These are phyloP conservation scores for Aspergillus avenaceus DNA, from an alignment of 495 filamentous ascomycete species.

Conservation along the genomic window DNA sequence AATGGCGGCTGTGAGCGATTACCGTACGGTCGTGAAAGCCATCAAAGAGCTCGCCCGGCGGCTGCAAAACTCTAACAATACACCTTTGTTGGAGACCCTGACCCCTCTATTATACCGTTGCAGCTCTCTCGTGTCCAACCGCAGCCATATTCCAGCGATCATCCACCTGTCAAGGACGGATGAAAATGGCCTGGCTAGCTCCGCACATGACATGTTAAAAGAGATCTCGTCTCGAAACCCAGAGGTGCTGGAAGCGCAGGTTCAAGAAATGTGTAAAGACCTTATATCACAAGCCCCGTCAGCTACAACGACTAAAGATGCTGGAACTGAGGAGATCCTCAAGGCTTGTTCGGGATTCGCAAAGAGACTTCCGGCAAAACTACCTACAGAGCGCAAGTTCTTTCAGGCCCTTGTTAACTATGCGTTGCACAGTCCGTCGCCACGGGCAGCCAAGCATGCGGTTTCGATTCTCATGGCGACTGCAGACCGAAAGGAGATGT, in stretches of 20 bases:
- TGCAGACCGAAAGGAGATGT: slow-evolving; percentile 78
- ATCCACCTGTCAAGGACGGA: slow-evolving; percentile 81
- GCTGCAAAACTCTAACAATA: slow-evolving; percentile 59
- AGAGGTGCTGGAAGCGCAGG: slow-evolving; percentile 83
- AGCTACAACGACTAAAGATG: slow-evolving; percentile 56
- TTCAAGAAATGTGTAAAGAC: slow-evolving; percentile 85
- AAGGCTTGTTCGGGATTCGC: slow-evolving; percentile 92
- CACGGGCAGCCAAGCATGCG: slow-evolving; percentile 86
- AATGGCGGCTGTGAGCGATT: slow-evolving; percentile 83
- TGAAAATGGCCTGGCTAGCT: slow-evolving; percentile 66
- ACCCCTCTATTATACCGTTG: slow-evolving; percentile 80
- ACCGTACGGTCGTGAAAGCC: slow-evolving; percentile 81
- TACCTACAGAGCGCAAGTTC: slow-evolving; percentile 83
- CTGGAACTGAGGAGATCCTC: slow-evolving; percentile 75
- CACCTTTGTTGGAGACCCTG: slow-evolving; percentile 68
- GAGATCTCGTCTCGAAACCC: slow-evolving; percentile 88
- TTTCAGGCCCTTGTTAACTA: slow-evolving; percentile 73
- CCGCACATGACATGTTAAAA: slow-evolving; percentile 86
- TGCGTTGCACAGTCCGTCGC: slow-evolving; percentile 74
- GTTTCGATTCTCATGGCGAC: slow-evolving; percentile 82
- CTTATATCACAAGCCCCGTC: slow-evolving; percentile 77
- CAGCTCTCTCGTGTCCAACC: slow-evolving; percentile 83
- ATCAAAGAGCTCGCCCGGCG: slow-evolving; percentile 87
- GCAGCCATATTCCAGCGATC: slow-evolving; percentile 85
- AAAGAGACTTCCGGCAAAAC: slow-evolving; percentile 74